phyloP scores from a whole-genome alignment of 139 green algal species.

The Auxenochlorella pyrenoidosa region DNA sequence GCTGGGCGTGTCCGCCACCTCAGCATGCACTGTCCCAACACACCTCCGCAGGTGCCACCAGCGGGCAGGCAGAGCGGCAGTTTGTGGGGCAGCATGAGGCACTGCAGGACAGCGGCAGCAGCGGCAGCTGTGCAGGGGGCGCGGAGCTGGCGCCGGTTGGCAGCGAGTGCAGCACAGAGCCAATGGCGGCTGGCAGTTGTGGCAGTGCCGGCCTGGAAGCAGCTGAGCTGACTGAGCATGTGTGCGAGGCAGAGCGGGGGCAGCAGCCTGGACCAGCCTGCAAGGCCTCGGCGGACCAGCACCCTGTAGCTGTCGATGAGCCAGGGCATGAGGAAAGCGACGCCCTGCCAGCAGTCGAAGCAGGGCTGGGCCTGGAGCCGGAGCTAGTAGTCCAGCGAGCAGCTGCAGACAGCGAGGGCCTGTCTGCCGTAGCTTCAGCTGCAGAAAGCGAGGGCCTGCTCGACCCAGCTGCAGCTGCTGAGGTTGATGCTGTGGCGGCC shows the following conservation, averaged over 20 bases:
- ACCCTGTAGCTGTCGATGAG: background rate
- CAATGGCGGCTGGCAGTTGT: background rate
- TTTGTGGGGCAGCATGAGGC: too few species aligned
- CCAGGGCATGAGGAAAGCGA: too few species aligned
- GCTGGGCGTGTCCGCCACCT: too few species aligned
- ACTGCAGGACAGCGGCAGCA: too few species aligned
- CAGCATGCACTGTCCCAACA: too few species aligned
- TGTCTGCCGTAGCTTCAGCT: background rate
- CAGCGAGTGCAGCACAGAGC: background rate
- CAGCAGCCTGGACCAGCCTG: background rate
- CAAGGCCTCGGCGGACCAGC: background rate
- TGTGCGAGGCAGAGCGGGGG: background rate
- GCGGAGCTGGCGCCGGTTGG: too few species aligned
- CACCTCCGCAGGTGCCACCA: too few species aligned
- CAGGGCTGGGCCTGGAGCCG: background rate
- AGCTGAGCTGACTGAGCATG: background rate
- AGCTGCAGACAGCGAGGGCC: background rate
- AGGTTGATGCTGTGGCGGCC: background rate
- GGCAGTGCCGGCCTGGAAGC: background rate
- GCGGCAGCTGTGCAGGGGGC: too few species aligned
- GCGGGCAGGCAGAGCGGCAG: too few species aligned
- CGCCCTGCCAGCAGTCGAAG: background rate
- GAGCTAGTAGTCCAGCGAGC: background rate
- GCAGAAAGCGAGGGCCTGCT: too few species aligned
- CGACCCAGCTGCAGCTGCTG: background rate